phyloP scores from a whole-genome alignment of 2,329 filamentous ascomycete species.

The Raffaelea albimanens region DNA sequence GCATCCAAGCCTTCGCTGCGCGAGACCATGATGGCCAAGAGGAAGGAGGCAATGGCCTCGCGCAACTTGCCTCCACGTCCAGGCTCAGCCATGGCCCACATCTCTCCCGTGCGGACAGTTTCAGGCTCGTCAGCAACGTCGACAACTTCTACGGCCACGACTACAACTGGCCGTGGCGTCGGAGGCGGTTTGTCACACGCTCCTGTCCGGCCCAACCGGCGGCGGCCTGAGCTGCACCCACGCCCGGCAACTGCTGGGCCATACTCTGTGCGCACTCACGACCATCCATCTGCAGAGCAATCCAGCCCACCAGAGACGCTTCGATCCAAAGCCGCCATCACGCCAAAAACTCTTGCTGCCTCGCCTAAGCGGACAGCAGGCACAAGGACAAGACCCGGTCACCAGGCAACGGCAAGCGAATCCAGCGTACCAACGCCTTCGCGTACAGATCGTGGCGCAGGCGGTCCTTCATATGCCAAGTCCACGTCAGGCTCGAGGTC shows the following conservation, averaged over 20 bases:
- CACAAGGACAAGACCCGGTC: constrained; percentile 35
- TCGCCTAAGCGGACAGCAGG: constrained; percentile 42
- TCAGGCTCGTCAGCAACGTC: constrained; percentile 27
- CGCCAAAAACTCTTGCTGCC: constrained; percentile 39
- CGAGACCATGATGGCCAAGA: constrained; percentile 77
- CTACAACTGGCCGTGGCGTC: constrained; percentile 25
- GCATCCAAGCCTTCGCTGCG: constrained; percentile 62
- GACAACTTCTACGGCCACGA: constrained; percentile 9
- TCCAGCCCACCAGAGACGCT: constrained; percentile 35
- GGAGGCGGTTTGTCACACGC: constrained; percentile 53
- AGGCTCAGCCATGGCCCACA: constrained; percentile 54
- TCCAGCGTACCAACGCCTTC: constrained; percentile 38
- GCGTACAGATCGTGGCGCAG: no score
- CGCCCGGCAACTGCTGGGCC: constrained; percentile 57
- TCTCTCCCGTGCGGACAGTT: constrained; percentile 40
- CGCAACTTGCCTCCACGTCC: constrained; percentile 47
- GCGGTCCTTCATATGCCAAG: constrained; percentile 11
- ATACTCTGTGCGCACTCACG: constrained; percentile 51
- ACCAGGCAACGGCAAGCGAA: constrained; percentile 40
- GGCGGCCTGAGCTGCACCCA: constrained; percentile 46
- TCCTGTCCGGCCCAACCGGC: constrained; percentile 51
- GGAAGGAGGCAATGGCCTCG: constrained; percentile 49
- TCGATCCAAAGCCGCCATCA: constrained; percentile 33
- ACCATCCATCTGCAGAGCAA: constrained; percentile 28
- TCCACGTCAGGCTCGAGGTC: constrained; percentile 8